A percentile compares a stretch with the other conserved stretches of the same genome.
Conservation (phyloP, 441 rosid species). For the Aquilaria agallochum region DNA sequence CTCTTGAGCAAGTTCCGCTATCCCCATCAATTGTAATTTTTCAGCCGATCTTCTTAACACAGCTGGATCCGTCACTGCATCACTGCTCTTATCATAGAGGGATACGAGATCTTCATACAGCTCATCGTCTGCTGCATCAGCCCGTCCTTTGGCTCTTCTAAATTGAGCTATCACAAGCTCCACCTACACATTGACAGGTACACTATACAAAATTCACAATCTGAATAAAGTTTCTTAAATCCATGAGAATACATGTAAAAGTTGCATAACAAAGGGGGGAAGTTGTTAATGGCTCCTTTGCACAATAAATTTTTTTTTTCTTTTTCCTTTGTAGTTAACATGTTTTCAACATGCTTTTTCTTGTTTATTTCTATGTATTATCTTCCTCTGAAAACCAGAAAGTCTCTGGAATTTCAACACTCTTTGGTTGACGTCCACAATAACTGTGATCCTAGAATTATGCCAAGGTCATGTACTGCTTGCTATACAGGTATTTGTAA, state of each 20-base stretch:
- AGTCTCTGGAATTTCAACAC: not conserved
- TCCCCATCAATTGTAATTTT: slow-evolving; percentile 65
- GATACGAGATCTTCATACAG: slow-evolving; percentile 60
- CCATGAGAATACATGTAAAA: too few relatives aligned
- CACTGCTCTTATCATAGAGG: slow-evolving; percentile 49
- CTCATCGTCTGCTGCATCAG: slow-evolving; percentile 58
- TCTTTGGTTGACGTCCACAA: not conserved
- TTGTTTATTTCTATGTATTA: too few relatives aligned
- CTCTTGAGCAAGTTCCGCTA: slow-evolving; percentile 76
- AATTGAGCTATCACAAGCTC: slow-evolving; percentile 87
- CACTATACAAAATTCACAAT: slow-evolving; percentile 11
- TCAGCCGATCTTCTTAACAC: slow-evolving; percentile 56
- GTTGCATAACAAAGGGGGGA: too few relatives aligned
- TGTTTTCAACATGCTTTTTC: too few relatives aligned
- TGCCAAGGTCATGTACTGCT: slow-evolving; percentile 3
- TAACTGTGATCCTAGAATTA: slow-evolving; percentile 1
- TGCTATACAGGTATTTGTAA: too few relatives aligned
- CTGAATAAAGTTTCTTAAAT: too few relatives aligned
- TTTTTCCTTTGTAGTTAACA: too few relatives aligned
- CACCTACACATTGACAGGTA: slow-evolving; percentile 37
- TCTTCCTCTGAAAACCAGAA: too few relatives aligned
- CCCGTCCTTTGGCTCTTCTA: slow-evolving; percentile 85
- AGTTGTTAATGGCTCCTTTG: too few relatives aligned
- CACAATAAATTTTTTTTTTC: too few relatives aligned
- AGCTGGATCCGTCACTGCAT: slow-evolving; percentile 42